Base-by-base conservation (phyloP, 2,329 filamentous ascomycete species). In the Ascosphaera apis region DNA sequence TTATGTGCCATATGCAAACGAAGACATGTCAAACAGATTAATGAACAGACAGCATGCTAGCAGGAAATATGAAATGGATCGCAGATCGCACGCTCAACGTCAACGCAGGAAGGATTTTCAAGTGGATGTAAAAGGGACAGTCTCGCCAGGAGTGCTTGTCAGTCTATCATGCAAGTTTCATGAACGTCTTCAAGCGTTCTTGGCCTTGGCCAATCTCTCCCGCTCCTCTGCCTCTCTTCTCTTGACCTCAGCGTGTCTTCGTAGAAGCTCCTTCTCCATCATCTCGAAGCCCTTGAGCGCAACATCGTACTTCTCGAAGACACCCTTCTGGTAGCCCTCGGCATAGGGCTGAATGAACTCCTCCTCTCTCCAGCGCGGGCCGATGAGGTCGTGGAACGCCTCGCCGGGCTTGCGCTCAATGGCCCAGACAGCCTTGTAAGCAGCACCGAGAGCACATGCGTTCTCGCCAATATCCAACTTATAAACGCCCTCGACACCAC, bases 401-500 rank as follows among this genome's bases (percentile, higher is more conserved):
- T 91, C 74, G 13, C 62, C 65, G 0, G 46, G 53, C 16, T 55
- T 54, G 34, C 79, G 62, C 61, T 88, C 82, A 37, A 82, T 63
- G 1, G 78, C 83, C 88, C 88, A 98, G 0, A 91, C 74, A 11
- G 88, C 86, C 60, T 95, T 95, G 58, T 95, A 93, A 17, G 86
- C 86, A 4, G 82, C 82, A 11, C 88, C 88, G 11, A 95, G 59
- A 8, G 86, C 88, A 57, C 88, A 98, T 2, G 88, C 86, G 57
- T 91, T 93, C 17, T 84, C 83, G 17, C 88, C 86, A 3, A 95
- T 82, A 50, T 95, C 84, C 11, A 98, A 70, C 56, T 77, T 79
- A 59, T 82, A 98, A 17, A 95, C 80, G 16, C 88, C 88, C 42
- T 95, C 88, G 2, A 66, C 68, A 23, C 81, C 81, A 36, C 88